phyloP scores from a whole-genome alignment of 192 early-diverging fungal genomes.

The Rhizoclosmatium sp. region DNA sequence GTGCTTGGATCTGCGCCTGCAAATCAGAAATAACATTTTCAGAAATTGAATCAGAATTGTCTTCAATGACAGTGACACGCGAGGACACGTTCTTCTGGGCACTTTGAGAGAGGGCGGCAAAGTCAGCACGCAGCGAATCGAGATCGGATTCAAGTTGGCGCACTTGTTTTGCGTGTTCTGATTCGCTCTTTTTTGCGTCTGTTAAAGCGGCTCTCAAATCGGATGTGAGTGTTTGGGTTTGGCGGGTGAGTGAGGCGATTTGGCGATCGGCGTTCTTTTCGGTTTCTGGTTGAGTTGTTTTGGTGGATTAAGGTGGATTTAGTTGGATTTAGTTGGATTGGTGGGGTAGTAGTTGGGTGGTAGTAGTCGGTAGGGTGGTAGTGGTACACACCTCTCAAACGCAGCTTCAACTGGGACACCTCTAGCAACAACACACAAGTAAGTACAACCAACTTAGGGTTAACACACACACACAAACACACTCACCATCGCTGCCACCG shows the following conservation, averaged over 20 bases:
- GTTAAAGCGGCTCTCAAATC: conserved; percentile 13
- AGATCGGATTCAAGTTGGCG: conserved; percentile 47
- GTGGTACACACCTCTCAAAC: background rate
- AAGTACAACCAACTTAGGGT: too few relatives aligned
- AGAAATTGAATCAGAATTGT: too few relatives aligned
- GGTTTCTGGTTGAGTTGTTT: conserved; percentile 5
- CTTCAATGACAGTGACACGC: too few relatives aligned
- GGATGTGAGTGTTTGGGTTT: conserved; percentile 8
- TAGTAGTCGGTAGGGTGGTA: too few relatives aligned
- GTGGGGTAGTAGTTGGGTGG: background rate
- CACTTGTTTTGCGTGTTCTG: conserved; percentile 38
- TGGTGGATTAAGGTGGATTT: too few relatives aligned
- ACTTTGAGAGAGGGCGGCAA: background rate
- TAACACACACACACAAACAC: too few relatives aligned
- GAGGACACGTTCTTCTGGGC: too few relatives aligned
- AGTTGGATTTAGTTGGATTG: background rate
- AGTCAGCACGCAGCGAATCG: conserved; percentile 45
- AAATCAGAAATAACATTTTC: too few relatives aligned
- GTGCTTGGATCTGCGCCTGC: background rate
- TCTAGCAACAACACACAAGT: background rate
- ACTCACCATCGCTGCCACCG: background rate
- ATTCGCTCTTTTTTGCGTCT: conserved; percentile 46
- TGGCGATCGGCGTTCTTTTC: conserved; percentile 34
- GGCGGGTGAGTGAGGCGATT: conserved; percentile 7
- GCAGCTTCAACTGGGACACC: background rate